Base-by-base conservation (phyloP, 2,329 filamentous ascomycete genomes). In the Basipetospora chlamydospora region DNA sequence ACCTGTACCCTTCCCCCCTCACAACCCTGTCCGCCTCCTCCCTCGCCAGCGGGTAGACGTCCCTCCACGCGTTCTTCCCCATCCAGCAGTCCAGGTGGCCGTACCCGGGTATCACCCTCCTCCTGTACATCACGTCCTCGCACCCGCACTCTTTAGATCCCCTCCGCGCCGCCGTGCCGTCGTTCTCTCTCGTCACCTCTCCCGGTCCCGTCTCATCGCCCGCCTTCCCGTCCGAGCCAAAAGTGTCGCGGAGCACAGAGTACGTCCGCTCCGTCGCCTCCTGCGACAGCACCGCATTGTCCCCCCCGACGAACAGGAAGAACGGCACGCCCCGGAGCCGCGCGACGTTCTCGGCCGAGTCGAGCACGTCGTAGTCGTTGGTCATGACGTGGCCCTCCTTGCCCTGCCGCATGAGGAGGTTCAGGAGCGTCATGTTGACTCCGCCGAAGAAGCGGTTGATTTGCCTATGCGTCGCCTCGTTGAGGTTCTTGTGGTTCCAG, bases 401-500 rank as follows among this genome's bases (percentile, higher is more conserved):
- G 5, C 73, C 74, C 56, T 70, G 67, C 25, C 55, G 56, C 62
- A 75, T 74, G 9, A 79, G 61, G 39, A 74, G 56, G 25, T 62
- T 50, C 34, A 77, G 58, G 41, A 69, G 54, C 1, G 59, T 63
- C 69, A 77, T 77, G 49, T 69, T 72, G 37, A 73, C 66, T 37
- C 75, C 75, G 44, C 69, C 69, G 39, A 80, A 70, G 53, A 77
- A 73, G 22, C 66, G 62, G 49, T 73, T 64, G 32, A 77, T 66
- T 47, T 75, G 66, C 1, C 64, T 56, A 52, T 80, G 76, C 2
- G 76, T 80, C 3, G 67, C 71, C 54, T 71, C 70, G 54, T 78
- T 79, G 21, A 80, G 63, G 49, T 80, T 79, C 3, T 46, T 49
- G 51, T 80, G 76, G 47, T 66, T 73, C 74, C 74, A 81, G 53